Conservation (phyloP, 257 asterid species). For the Verbena officinalis region DNA sequence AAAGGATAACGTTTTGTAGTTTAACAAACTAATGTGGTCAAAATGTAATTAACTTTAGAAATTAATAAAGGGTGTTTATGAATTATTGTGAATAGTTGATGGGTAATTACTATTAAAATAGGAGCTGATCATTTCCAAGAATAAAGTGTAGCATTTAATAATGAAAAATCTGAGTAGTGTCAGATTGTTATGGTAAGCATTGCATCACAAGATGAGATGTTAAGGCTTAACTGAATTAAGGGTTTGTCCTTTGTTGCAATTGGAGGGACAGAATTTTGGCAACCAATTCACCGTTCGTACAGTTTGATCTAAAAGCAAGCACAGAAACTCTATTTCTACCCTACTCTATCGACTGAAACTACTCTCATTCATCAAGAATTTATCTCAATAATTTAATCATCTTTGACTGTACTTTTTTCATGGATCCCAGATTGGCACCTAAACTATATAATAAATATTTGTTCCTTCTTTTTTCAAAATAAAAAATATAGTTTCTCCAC, state of each 20-base stretch:
- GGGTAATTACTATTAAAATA: no score
- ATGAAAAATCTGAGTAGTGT: neutral
- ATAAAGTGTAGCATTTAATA: constrained; percentile 19
- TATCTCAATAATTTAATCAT: constrained; percentile 20
- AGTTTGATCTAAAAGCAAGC: constrained; percentile 24
- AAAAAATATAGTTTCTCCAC: constrained; percentile 14
- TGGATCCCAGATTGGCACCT: constrained; percentile 11
- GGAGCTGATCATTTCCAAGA: neutral
- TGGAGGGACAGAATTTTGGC: constrained; percentile 33
- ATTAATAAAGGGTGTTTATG: no score
- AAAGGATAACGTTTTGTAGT: no score
- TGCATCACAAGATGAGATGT: constrained; percentile 22
- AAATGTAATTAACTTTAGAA: no score
- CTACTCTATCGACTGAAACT: constrained; percentile 3
- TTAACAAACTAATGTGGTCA: no score
- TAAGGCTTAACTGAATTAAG: constrained; percentile 32
- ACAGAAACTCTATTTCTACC: constrained; percentile 34
- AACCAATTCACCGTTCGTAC: constrained; percentile 29
- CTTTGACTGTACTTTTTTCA: constrained; percentile 37
- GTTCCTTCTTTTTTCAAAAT: neutral
- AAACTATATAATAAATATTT: no score
- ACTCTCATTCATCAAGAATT: constrained; percentile 14
- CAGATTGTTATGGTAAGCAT: constrained; percentile 31
- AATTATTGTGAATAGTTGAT: no score
- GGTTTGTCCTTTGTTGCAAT: constrained; percentile 38